A percentile compares a stretch with the other conserved stretches of the same genome.
These are phyloP conservation scores for Thermoascus crustaceus DNA, from an alignment of 2,329 filamentous ascomycete species.

Conservation along the genomic window DNA sequence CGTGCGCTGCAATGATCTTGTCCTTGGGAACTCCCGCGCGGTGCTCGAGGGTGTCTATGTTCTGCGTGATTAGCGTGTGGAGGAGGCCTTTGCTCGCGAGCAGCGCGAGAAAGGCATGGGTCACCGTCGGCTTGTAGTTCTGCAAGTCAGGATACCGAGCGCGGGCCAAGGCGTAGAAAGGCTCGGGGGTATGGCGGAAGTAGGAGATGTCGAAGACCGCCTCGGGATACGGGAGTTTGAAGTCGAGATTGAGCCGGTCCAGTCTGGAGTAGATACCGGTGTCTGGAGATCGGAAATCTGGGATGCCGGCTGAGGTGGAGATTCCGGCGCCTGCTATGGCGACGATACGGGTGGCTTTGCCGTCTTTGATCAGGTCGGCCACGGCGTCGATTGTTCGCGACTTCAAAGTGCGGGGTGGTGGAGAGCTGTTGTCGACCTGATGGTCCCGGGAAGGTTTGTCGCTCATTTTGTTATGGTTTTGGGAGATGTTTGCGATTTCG, in stretches of 20 bases:
- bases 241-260: slow-evolving; percentile 61
- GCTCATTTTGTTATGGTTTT: too few species aligned
- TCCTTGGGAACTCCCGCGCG: slow-evolving; percentile 66
- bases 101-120: slow-evolving; percentile 72
- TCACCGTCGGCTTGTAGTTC: slow-evolving; percentile 71
- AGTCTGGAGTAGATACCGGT: slow-evolving; percentile 82
- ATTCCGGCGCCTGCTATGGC: slow-evolving; percentile 60
- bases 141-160: slow-evolving; percentile 84
- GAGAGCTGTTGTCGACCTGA: too few species aligned
- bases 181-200: slow-evolving; percentile 67
- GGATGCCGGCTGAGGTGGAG: slow-evolving; percentile 51
- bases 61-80: slow-evolving; percentile 81
- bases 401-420: too few species aligned
- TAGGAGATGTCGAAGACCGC: slow-evolving; percentile 80
- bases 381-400: neutral
- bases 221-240: slow-evolving; percentile 74
- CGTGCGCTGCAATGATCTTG: slow-evolving; percentile 75
- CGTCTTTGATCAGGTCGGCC: neutral
- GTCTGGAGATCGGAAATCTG: slow-evolving; percentile 76
- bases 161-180: slow-evolving; percentile 77
- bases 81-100: slow-evolving; percentile 65
- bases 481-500: too few species aligned
- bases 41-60: slow-evolving; percentile 85
- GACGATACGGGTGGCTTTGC: neutral
- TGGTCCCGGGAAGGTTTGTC: too few species aligned